These are phyloP conservation scores for Solanum sejunctum DNA, from an alignment of 257 asterid species.

Conservation along the genomic window DNA sequence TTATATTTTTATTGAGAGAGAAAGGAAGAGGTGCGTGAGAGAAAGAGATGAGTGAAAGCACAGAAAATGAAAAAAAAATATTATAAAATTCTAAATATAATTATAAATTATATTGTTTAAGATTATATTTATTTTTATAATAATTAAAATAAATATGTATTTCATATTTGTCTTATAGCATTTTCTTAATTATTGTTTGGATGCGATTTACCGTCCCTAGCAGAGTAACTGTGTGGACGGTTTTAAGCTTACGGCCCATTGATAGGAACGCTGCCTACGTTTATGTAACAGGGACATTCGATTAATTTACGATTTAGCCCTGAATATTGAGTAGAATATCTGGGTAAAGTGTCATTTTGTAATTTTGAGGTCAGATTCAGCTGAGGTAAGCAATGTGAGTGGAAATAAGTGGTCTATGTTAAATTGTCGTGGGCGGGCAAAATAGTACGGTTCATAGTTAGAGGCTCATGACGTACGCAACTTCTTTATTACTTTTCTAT, in stretches of 20 bases:
- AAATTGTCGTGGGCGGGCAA: constrained; percentile 30
- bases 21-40: no score
- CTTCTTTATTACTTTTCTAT: neutral
- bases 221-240: constrained; percentile 17
- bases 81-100: no score
- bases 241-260: constrained; percentile 17
- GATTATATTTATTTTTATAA: no score
- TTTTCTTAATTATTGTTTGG: neutral
- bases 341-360: neutral
- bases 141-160: no score
- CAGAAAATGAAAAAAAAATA: no score
- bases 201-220: constrained; percentile 18
- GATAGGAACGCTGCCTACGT: constrained; percentile 39
- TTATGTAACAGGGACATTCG: constrained; percentile 29
- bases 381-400: constrained; percentile 16
- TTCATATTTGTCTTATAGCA: neutral
- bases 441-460: neutral
- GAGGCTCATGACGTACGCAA: neutral
- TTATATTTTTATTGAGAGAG: no score
- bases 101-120: no score
- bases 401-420: constrained; percentile 39
- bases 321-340: neutral
- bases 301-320: constrained; percentile 18
- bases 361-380: neutral
- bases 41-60: no score